Percentiles rank a stretch among this genome's conserved stretches.
phyloP scores from a whole-genome alignment of 345 rosid species.

The Ailanthus altissimus region DNA sequence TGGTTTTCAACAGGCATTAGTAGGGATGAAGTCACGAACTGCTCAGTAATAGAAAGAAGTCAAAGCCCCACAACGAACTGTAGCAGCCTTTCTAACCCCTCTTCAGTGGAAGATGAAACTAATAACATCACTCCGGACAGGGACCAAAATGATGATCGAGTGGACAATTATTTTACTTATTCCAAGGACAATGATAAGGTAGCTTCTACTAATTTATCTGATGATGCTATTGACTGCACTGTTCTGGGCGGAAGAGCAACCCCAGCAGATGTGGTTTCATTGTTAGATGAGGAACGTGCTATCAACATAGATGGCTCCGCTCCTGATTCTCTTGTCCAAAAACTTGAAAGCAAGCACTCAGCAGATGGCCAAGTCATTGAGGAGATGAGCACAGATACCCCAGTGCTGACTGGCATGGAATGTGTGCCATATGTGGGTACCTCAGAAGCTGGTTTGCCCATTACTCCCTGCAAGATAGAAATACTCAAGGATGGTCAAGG shows the following conservation, averaged over 20 bases:
- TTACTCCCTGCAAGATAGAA: slow-evolving; percentile 81
- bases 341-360: slow-evolving; percentile 39
- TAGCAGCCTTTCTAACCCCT: slow-evolving; percentile 86
- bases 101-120: slow-evolving; percentile 84
- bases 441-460: slow-evolving; percentile 60
- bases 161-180: slow-evolving; percentile 42
- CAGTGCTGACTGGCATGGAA: slow-evolving; percentile 41
- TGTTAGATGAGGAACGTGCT: slow-evolving; percentile 34
- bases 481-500: slow-evolving; percentile 50
- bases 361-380: slow-evolving; percentile 33
- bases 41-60: slow-evolving; percentile 62
- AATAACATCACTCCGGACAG: slow-evolving; percentile 45
- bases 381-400: slow-evolving; percentile 47
- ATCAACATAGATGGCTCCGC: slow-evolving; percentile 25
- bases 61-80: slow-evolving; percentile 92
- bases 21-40: slow-evolving; percentile 47
- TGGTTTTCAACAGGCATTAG: slow-evolving; percentile 36
- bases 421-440: slow-evolving; percentile 43
- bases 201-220: slow-evolving; percentile 33
- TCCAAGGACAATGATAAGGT: slow-evolving; percentile 42
- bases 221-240: slow-evolving; percentile 33
- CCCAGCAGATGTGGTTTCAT: slow-evolving; percentile 36
- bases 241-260: slow-evolving; percentile 28
- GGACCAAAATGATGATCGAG: slow-evolving; percentile 50
- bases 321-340: slow-evolving; percentile 36